phyloP scores from a whole-genome alignment of 371 early-diverging fungal species.

The Mucor piriformis region DNA sequence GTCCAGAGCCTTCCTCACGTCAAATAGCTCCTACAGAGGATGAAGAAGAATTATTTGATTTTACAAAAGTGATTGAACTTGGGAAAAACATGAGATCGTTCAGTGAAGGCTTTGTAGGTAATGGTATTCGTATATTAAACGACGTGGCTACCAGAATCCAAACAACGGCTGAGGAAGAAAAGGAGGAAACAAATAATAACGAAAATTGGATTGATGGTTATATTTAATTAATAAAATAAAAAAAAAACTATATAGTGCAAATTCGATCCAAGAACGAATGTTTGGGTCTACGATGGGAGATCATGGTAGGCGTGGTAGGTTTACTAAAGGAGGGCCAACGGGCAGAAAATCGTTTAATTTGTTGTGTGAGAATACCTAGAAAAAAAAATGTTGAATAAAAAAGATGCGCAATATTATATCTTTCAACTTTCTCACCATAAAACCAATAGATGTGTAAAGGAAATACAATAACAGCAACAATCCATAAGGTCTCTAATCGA shows the following conservation, averaged over 20 bases:
- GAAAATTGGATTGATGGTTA: conserved; percentile 1
- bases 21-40: neutral
- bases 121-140: conserved; percentile 42
- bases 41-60: conserved; percentile 45
- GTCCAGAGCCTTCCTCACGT: conserved; percentile 17
- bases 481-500: conserved; percentile 23
- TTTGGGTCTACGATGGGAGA: conserved; percentile 2
- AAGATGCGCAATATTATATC: neutral
- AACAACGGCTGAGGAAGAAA: conserved; percentile 11
- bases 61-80: conserved; percentile 43
- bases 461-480: conserved; percentile 27
- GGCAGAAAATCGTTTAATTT: conserved; percentile 3
- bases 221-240: neutral
- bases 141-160: conserved; percentile 41
- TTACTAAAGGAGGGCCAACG: neutral
- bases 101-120: conserved; percentile 41
- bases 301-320: neutral
- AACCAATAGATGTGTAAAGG: conserved; percentile 53
- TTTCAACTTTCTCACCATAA: conserved; percentile 36
- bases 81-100: conserved; percentile 39
- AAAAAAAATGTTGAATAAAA: too few species aligned
- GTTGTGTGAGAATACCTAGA: conserved; percentile 7
- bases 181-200: neutral
- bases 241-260: conserved; percentile 22
- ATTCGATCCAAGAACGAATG: conserved; percentile 21